phyloP scores from a whole-genome alignment of 1,284 basidiomycete species.

The Pterula multifida region DNA sequence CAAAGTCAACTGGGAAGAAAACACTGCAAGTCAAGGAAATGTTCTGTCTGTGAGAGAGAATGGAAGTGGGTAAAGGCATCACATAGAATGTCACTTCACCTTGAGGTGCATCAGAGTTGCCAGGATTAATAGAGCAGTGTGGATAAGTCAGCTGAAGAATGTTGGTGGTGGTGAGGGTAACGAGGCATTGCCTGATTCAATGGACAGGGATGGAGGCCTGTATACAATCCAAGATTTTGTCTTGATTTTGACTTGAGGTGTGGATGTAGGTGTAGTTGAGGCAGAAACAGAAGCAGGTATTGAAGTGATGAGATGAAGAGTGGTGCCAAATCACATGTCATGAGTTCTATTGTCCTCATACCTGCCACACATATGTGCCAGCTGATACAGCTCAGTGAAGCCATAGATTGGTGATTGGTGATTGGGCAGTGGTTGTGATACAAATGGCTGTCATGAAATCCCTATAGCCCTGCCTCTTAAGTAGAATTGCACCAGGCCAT shows the following conservation, averaged over 20 bases:
- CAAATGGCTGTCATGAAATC: too few relatives aligned
- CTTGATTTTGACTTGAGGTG: slow-evolving; percentile 18
- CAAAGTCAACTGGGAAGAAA: slow-evolving; percentile 52
- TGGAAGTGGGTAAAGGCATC: slow-evolving; percentile 28
- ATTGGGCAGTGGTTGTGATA: too few relatives aligned
- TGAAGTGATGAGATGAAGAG: slow-evolving; percentile 5
- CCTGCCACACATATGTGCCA: too few relatives aligned
- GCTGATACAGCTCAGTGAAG: too few relatives aligned
- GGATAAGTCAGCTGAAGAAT: slow-evolving; percentile 52
- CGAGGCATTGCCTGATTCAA: neutral
- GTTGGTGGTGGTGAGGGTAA: slow-evolving; percentile 14
- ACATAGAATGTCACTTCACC: slow-evolving; percentile 68
- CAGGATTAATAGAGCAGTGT: slow-evolving; percentile 50
- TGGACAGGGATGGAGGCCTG: neutral
- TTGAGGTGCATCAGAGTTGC: slow-evolving; percentile 26
- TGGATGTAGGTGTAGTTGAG: neutral
- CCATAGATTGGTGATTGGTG: too few relatives aligned
- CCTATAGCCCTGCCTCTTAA: too few relatives aligned
- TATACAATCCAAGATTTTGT: too few relatives aligned
- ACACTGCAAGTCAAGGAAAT: slow-evolving; percentile 50
- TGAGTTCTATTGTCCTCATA: too few relatives aligned
- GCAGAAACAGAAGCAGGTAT: slow-evolving; percentile 7
- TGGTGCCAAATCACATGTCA: too few relatives aligned
- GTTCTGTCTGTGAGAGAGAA: slow-evolving; percentile 30
- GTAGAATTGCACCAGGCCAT: too few relatives aligned